Base-by-base conservation (phyloP, 163 green algal genomes). In the Scenedesmus sp. region DNA sequence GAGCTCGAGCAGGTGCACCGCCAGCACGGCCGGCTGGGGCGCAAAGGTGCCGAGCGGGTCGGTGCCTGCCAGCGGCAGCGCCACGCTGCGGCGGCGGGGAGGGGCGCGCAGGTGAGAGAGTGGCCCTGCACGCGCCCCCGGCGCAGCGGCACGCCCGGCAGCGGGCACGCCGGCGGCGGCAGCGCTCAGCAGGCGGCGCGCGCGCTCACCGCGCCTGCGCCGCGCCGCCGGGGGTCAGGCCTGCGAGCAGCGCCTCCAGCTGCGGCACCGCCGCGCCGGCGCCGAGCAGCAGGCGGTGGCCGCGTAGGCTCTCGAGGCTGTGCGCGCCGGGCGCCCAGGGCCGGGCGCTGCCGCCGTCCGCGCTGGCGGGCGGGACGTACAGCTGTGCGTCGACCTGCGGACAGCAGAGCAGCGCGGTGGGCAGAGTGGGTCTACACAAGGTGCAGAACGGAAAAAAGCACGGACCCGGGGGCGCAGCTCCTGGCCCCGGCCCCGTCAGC, bases 371-470 rank as follows among this genome's bases (percentile, higher is more conserved):
- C 53, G 69, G 53, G 10, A 77, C n/a, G 34, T 77, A 77, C 33
- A 77, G 20, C 24, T 77, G 69, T 18, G 53, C 69, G 22, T 77
- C 53, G 1, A 77, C 11, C 48, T 74, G 60, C 48, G 57, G 44
- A 24, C 62, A 33, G 39, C 70, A 70, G n/a, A n/a, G n/a, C n/a
- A n/a, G n/a, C n/a, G n/a, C n/a, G n/a, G n/a, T n/a, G n/a, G n/a
- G n/a, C n/a, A n/a, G n/a, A n/a, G n/a, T n/a, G n/a, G n/a, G n/a
- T n/a, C n/a, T n/a, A n/a, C n/a, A n/a, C n/a, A n/a, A n/a, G n/a
- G n/a, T n/a, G n/a, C n/a, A n/a, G n/a, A n/a, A n/a, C n/a, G n/a
- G n/a, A n/a, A n/a, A n/a, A n/a, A n/a, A n/a, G n/a, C n/a, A n/a
- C n/a, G n/a, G n/a, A n/a, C n/a, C n/a, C n/a, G n/a, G n/a, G n/a